Evolutionary conservation across 2,329 filamentous ascomycete species (phyloP).

Genomic region (Xylaria sp.): DNA sequence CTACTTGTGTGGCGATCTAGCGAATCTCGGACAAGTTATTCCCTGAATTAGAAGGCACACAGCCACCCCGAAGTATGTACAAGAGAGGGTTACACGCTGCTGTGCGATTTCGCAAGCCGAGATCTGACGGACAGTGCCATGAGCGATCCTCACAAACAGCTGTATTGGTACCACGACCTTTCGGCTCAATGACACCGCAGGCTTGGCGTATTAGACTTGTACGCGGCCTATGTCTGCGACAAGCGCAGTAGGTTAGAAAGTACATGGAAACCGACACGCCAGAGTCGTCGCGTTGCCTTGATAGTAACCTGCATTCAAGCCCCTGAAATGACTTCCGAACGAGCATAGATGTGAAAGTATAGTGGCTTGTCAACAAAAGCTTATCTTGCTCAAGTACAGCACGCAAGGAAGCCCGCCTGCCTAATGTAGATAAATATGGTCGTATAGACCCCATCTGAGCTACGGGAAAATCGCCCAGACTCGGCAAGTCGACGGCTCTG

Average conservation of each 20-base stretch:
- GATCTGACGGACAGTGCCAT: neutral
- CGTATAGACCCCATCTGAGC: conserved; percentile 22
- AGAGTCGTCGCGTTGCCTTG: neutral
- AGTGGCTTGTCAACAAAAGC: conserved; percentile 13
- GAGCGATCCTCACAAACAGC: neutral
- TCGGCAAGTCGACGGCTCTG: conserved; percentile 35
- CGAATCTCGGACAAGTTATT: neutral
- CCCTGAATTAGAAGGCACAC: conserved; percentile 10
- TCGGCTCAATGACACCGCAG: conserved; percentile 20
- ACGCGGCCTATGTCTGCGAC: no score
- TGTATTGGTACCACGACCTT: neutral
- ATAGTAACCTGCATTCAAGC: neutral
- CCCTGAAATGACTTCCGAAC: neutral
- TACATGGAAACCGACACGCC: no score
- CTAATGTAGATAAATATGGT: conserved; percentile 33
- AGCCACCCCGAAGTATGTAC: neutral
- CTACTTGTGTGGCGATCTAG: neutral
- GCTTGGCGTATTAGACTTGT: neutral
- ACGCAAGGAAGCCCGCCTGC: conserved; percentile 29
- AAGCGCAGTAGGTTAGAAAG: no score
- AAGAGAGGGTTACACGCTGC: neutral
- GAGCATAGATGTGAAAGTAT: neutral
- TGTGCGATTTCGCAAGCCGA: neutral
- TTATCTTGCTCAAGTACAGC: conserved; percentile 20
- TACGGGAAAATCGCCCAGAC: conserved; percentile 38